These are phyloP conservation scores for Crithidia fasciculata DNA, from an alignment of 208 protist genomes.

Conservation along the genomic window DNA sequence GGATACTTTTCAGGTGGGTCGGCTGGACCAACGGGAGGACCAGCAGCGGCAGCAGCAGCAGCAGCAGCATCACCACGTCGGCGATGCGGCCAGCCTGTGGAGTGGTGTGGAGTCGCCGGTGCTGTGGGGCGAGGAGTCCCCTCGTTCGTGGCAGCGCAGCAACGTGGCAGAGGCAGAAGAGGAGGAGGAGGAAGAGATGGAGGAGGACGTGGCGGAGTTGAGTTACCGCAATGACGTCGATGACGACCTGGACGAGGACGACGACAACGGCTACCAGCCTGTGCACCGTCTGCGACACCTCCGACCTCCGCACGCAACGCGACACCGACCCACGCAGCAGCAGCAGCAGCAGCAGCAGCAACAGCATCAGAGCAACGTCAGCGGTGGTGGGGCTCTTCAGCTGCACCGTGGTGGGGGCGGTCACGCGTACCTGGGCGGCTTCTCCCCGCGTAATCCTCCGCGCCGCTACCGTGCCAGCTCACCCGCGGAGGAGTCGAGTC, in stretches of 20 bases:
- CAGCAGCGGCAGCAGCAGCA: not conserved
- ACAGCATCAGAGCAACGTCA: not conserved
- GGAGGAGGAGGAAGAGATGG: conserved; percentile 9
- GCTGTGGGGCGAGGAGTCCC: not conserved
- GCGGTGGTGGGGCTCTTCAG: not conserved
- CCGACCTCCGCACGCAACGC: no score
- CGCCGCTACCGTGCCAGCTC: not conserved
- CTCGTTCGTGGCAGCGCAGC: not conserved
- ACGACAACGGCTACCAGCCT: not conserved
- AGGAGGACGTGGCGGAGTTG: conserved; percentile 1
- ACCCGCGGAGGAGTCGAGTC: not conserved
- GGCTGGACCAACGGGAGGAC: not conserved
- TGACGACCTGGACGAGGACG: no score
- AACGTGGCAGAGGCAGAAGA: not conserved
- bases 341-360: not conserved
- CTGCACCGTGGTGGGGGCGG: not conserved
- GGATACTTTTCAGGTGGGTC: no score
- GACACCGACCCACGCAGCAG: not conserved
- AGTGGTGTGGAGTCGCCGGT: not conserved
- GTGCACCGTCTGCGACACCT: no score
- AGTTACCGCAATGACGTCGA: not conserved
- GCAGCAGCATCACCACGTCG: no score
- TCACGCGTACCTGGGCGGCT: not conserved
- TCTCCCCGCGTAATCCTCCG: not conserved
- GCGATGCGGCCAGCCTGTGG: not conserved